These are phyloP conservation scores for Chenopodium album DNA, from an alignment of 148 eudicot species.

Conservation along the genomic window DNA sequence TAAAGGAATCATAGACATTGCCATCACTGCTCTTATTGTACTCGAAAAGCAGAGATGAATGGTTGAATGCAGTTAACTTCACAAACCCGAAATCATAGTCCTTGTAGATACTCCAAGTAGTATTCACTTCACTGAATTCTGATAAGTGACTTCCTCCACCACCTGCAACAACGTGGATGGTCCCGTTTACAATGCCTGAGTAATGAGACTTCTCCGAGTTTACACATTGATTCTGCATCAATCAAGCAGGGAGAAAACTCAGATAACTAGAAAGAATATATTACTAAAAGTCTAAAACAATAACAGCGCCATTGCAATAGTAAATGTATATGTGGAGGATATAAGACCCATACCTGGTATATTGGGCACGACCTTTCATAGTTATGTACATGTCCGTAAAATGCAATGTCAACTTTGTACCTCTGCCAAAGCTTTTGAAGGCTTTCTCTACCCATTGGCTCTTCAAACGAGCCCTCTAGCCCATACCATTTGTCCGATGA, in stretches of 20 bases:
- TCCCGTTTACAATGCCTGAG: slow-evolving; percentile 73
- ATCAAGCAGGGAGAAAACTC: neutral
- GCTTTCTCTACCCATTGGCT: slow-evolving; percentile 88
- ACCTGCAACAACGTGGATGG: slow-evolving; percentile 80
- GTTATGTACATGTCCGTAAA: slow-evolving; percentile 82
- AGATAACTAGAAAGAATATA: neutral
- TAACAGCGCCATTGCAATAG: neutral
- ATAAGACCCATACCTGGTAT: slow-evolving; percentile 55
- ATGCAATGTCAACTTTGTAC: slow-evolving; percentile 79
- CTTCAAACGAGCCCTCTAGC: slow-evolving; percentile 72
- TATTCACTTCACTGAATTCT: slow-evolving; percentile 45
- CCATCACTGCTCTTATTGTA: slow-evolving; percentile 90
- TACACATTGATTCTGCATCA: slow-evolving; percentile 61
- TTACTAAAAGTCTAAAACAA: neutral
- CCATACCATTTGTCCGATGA: slow-evolving; percentile 66
- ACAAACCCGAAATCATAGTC: slow-evolving; percentile 77
- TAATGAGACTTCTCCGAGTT: slow-evolving; percentile 59
- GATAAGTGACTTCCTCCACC: slow-evolving; percentile 82
- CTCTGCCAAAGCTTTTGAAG: slow-evolving; percentile 84
- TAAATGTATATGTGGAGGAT: neutral
- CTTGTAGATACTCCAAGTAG: slow-evolving; percentile 64
- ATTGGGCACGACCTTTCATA: slow-evolving; percentile 87
- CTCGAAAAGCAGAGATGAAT: slow-evolving; percentile 72
- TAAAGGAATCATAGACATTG: slow-evolving; percentile 77
- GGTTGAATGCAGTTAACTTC: slow-evolving; percentile 80